phyloP scores from a whole-genome alignment of 306 rosid species.

The Vigna angularis region DNA sequence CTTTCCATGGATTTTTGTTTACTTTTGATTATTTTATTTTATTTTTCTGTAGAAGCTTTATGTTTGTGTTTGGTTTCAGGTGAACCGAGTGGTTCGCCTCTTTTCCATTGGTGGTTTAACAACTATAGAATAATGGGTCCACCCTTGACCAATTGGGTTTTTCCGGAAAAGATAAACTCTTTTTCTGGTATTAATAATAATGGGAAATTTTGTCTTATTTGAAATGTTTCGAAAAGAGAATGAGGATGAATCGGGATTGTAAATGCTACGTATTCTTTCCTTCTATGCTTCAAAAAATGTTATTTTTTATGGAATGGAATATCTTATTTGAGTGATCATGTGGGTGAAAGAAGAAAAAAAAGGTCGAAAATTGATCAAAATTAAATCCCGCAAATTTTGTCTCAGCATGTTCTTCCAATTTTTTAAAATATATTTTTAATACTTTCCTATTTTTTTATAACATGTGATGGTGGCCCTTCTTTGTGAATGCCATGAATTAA shows the following conservation, averaged over 20 bases:
- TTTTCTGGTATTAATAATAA: slow-evolving; percentile 31
- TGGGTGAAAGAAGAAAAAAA: too few relatives aligned
- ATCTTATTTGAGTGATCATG: not conserved
- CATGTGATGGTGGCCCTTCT: not conserved
- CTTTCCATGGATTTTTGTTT: not conserved
- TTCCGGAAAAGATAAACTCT: not conserved
- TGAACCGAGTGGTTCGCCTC: slow-evolving; percentile 37
- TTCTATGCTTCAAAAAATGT: slow-evolving; percentile 15
- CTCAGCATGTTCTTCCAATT: slow-evolving; percentile 27
- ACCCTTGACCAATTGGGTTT: slow-evolving; percentile 10
- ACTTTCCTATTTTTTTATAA: not conserved
- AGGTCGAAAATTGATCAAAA: not conserved
- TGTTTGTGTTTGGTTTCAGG: not conserved
- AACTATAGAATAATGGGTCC: slow-evolving; percentile 33
- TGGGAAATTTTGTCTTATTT: slow-evolving; percentile 7
- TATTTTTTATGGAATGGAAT: not conserved
- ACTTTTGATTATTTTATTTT: too few relatives aligned
- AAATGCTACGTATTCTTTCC: not conserved
- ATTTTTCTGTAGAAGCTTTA: too few relatives aligned
- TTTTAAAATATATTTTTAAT: not conserved
- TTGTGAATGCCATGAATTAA: slow-evolving; percentile 5
- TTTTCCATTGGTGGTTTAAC: slow-evolving; percentile 35
- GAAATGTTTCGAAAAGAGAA: slow-evolving; percentile 22
- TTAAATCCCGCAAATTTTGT: not conserved
- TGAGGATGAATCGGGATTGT: slow-evolving; percentile 31